Conservation (phyloP, 2,329 filamentous ascomycete genomes). For the Huntiella abstrusa region DNA sequence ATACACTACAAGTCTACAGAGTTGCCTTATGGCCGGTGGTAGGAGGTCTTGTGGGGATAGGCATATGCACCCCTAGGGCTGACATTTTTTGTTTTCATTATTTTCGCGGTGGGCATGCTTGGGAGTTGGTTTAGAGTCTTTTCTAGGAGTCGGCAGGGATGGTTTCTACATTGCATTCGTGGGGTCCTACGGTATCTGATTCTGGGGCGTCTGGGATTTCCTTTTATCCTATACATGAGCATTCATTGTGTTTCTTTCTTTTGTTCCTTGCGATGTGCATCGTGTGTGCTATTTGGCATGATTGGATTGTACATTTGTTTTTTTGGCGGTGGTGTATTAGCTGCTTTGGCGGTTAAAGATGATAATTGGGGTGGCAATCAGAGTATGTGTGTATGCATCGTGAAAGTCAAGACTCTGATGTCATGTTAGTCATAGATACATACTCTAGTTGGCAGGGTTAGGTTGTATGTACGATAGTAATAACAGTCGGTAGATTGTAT, state of each 20-base stretch:
- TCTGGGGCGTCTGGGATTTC: slow-evolving; percentile 11
- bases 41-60: too few relatives aligned
- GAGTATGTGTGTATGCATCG: too few relatives aligned
- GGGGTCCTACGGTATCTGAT: slow-evolving; percentile 9
- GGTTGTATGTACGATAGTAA: not conserved
- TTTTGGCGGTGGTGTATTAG: too few relatives aligned
- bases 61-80: too few relatives aligned
- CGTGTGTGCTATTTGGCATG: too few relatives aligned
- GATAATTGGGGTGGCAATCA: too few relatives aligned
- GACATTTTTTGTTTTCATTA: slow-evolving; percentile 2
- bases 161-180: slow-evolving; percentile 11
- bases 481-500: not conserved
- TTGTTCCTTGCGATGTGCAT: slow-evolving; percentile 1
- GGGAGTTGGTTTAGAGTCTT: slow-evolving; percentile 9
- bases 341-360: too few relatives aligned
- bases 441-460: not conserved
- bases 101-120: slow-evolving; percentile 3
- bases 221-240: slow-evolving; percentile 2
- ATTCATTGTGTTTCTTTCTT: slow-evolving; percentile 6
- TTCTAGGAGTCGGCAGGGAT: slow-evolving; percentile 11
- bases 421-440: not conserved
- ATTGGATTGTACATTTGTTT: too few relatives aligned
- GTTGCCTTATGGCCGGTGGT: too few relatives aligned
- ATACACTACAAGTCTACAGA: too few relatives aligned
- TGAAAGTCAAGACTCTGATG: not conserved